These are phyloP conservation scores for Carex arenaria DNA, from an alignment of 202 grass and related monocot genomes.

Conservation along the genomic window DNA sequence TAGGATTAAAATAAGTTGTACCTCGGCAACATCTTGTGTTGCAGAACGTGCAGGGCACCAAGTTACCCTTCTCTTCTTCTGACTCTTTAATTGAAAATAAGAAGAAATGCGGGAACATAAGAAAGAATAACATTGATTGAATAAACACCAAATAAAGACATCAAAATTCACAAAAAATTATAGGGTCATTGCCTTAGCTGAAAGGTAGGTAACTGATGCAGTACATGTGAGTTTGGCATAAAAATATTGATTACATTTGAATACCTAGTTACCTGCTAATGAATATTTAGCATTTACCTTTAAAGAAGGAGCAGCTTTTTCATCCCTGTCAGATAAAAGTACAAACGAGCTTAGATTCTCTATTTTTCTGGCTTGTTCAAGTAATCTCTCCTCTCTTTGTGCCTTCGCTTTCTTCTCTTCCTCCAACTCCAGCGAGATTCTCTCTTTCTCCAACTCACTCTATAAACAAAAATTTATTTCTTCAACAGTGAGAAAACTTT, in stretches of 20 bases:
- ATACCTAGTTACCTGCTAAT: conserved; percentile 18
- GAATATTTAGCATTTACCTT: conserved; percentile 49
- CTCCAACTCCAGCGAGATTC: conserved; percentile 84
- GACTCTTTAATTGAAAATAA: conserved; percentile 28
- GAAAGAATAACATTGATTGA: conserved; percentile 14
- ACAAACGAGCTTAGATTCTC: conserved; percentile 91
- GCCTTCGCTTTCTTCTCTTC: conserved; percentile 96
- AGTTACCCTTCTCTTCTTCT: conserved; percentile 85
- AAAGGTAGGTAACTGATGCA: conserved; percentile 7
- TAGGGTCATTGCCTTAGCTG: background rate
- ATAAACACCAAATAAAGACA: background rate
- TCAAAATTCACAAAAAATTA: conserved; percentile 15
- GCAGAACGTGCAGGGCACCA: conserved; percentile 63
- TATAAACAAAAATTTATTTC: conserved; percentile 18
- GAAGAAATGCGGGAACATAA: conserved; percentile 20
- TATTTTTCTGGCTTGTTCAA: conserved; percentile 89
- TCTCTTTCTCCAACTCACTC: conserved; percentile 97
- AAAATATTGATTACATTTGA: background rate
- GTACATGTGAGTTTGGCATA: conserved; percentile 9
- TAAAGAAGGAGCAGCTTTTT: conserved; percentile 36
- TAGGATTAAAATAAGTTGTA: conserved; percentile 29
- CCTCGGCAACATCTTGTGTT: conserved; percentile 46
- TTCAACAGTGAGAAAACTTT: background rate
- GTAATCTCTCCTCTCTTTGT: conserved; percentile 64
- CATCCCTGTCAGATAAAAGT: conserved; percentile 84